phyloP scores from a whole-genome alignment of 2,329 filamentous ascomycete genomes.

The Pseudogymnoascus sp. region DNA sequence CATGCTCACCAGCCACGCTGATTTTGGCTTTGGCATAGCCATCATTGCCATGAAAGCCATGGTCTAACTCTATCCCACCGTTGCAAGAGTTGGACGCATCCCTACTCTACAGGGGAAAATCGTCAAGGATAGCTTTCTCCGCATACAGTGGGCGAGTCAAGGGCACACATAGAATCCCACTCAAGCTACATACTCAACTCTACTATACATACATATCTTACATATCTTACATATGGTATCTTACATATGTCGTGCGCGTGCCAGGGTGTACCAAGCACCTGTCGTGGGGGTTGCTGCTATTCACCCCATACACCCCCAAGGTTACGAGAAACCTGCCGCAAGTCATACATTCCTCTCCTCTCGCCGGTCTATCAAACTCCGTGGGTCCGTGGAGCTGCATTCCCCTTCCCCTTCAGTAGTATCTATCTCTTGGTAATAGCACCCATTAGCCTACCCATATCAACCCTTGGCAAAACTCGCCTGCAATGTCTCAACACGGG shows the following conservation, averaged over 20 bases:
- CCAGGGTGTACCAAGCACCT: neutral
- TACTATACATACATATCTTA: neutral
- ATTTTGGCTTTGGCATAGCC: neutral
- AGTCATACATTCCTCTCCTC: neutral
- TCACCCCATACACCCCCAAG: neutral
- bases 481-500: neutral
- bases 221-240: neutral
- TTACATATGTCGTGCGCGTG: conserved; percentile 4
- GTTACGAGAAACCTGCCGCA: neutral
- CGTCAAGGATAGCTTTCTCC: neutral
- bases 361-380: neutral
- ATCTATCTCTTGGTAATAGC: conserved; percentile 1
- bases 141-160: neutral
- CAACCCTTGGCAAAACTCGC: neutral
- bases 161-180: neutral
- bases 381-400: neutral
- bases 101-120: neutral
- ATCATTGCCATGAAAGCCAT: neutral
- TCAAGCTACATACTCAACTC: neutral
- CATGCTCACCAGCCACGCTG: conserved; percentile 3
- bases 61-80: neutral
- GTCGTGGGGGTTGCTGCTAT: neutral
- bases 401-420: neutral
- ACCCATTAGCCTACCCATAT: neutral
- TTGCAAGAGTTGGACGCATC: neutral